phyloP scores from a whole-genome alignment of 208 protist genomes.

The Porcisia deanei region DNA sequence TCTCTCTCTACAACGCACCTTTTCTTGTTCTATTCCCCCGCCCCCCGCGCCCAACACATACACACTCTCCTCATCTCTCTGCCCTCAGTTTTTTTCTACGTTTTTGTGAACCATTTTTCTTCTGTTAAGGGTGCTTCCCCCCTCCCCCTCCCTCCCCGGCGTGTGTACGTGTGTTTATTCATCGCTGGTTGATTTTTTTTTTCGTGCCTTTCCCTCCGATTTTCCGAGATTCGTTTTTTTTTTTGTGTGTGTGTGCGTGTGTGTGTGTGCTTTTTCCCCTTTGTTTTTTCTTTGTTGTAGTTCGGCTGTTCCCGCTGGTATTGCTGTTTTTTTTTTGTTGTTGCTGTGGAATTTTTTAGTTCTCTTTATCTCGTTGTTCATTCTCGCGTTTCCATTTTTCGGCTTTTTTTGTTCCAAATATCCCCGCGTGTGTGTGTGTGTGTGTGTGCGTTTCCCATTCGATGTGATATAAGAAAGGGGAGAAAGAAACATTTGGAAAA shows the following conservation, averaged over 20 bases:
- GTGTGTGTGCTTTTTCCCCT: background rate
- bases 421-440: background rate
- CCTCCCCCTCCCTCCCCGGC: background rate
- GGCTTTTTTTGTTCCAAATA: background rate
- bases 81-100: background rate
- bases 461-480: background rate
- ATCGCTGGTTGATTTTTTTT: background rate
- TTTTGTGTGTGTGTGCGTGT: background rate
- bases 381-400: no score
- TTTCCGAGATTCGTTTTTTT: background rate
- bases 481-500: no score
- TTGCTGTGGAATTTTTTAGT: background rate
- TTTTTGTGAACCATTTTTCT: background rate
- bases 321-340: conserved; percentile 6
- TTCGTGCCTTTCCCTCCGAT: background rate
- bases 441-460: background rate
- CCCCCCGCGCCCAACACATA: background rate
- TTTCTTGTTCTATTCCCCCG: background rate
- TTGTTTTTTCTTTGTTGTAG: conserved; percentile 2
- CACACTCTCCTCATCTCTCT: background rate
- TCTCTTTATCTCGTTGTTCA: no score
- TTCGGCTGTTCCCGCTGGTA: conserved; percentile 8
- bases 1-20: background rate
- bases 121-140: background rate
- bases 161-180: background rate